Evolutionary conservation across 2,329 filamentous ascomycete species (phyloP), one percentile per base, ranked within the genome.

Genomic region (Beauveria sp.): DNA sequence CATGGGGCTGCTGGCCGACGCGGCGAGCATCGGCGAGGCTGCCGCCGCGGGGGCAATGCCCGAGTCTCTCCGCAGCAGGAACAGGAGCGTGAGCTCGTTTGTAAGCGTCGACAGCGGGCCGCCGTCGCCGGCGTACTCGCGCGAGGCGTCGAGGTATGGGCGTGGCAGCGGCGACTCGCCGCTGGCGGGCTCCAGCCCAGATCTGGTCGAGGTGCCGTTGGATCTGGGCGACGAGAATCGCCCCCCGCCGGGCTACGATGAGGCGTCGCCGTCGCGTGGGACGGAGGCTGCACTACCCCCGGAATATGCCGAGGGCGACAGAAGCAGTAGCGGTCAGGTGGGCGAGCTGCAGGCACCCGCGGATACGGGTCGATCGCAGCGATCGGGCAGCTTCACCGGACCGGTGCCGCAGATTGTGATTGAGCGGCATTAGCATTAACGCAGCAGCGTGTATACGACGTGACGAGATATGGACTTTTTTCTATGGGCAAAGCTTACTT

Each of bases 1-100:
- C 34, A 77, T 87, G 49, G 89, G 89, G 1, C 75, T 93, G 9
- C 78, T 93, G 14, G 89, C 87, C 40, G 86, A 88, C 65, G 86
- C 88, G 1, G 89, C 88, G 2, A 86, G 83, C 66, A 87, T 90
- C 50, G 74, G 69, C 50, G 67, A 73, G 34, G 63, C 69, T 34
- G 71, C 73, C 46, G 71, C 69, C 42, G 71, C 73, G 46, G 70
- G 72, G 52, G 69, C 75, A 45, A 16, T 14, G 12, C 34, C 34
- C 34, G 69, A 65, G 8, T 43, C 50, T n/a, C 66, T 65, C 16
- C 77, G 81, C 65, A 72, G 72, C 1, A 77, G 82, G 59, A 76
- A 78, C 40, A 73, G 74, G 24, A 83, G 81, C 68, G 75, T 72
- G n/a, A 81, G 79, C 67, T 86, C 84, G 1, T 75, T 83, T 18